Percentiles rank a stretch among this genome's conserved stretches.
These are phyloP conservation scores for Globisporangium mamillatum DNA, from an alignment of 352 stramenopile species.

Conservation along the genomic window DNA sequence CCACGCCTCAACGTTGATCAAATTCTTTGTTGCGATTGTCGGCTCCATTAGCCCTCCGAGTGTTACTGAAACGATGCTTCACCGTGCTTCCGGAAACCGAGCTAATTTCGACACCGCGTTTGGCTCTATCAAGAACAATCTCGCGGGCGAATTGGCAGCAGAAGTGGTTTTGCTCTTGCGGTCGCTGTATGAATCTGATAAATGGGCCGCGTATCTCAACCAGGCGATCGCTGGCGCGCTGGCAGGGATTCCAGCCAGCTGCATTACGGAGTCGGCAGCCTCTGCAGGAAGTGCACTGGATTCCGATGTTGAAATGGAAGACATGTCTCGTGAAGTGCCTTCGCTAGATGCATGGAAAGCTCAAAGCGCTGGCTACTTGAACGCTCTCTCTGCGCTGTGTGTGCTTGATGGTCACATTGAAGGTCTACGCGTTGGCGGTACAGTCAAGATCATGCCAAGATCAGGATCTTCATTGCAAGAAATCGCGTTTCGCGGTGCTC, in stretches of 20 bases:
- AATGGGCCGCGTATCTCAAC: slow-evolving; percentile 72
- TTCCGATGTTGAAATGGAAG: slow-evolving; percentile 85
- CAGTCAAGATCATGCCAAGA: slow-evolving; percentile 82
- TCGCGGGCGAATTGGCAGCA: slow-evolving; percentile 42
- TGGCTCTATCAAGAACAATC: slow-evolving; percentile 30
- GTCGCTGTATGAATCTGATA: slow-evolving; percentile 74
- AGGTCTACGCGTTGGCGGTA: slow-evolving; percentile 71
- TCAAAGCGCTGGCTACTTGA: slow-evolving; percentile 52
- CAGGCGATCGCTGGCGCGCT: slow-evolving; percentile 56
- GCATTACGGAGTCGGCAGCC: slow-evolving; percentile 33
- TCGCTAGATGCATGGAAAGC: slow-evolving; percentile 49
- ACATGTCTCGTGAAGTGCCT: slow-evolving; percentile 58
- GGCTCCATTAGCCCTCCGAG: slow-evolving; percentile 66
- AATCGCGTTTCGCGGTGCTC: slow-evolving; percentile 66
- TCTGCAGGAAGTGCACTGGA: slow-evolving; percentile 29
- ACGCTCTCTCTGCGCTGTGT: slow-evolving; percentile 71
- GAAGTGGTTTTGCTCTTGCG: slow-evolving; percentile 83
- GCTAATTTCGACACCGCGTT: neutral
- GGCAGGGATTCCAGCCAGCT: slow-evolving; percentile 38
- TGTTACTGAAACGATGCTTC: slow-evolving; percentile 58
- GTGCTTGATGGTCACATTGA: slow-evolving; percentile 85
- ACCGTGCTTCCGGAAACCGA: slow-evolving; percentile 16
- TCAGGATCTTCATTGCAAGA: slow-evolving; percentile 70
- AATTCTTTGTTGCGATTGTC: slow-evolving; percentile 79
- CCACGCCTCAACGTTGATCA: slow-evolving; percentile 65